A percentile compares a stretch with the other conserved stretches of the same genome.
phyloP scores from a whole-genome alignment of 306 rosid species.

The Rubus idaeus region DNA sequence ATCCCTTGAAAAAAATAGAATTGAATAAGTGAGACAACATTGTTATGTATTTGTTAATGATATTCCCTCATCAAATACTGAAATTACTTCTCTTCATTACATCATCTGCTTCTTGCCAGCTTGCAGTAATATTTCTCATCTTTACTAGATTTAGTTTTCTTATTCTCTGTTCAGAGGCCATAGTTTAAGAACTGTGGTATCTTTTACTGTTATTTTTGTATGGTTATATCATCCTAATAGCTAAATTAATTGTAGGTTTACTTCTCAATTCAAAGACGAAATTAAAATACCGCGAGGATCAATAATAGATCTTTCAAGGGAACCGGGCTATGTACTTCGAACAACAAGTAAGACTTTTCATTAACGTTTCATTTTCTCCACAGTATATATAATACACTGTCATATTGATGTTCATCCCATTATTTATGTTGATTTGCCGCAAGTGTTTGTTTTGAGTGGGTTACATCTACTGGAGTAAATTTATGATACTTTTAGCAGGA shows the following conservation, averaged over 20 bases:
- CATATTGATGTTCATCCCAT: background rate
- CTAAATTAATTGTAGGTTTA: constrained; percentile 63
- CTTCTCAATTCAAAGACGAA: constrained; percentile 92
- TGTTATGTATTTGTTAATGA: background rate
- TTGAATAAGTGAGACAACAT: background rate
- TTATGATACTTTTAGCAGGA: background rate
- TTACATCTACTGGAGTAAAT: background rate
- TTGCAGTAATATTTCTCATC: constrained; percentile 8
- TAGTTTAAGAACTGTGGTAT: background rate
- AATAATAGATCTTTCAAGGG: constrained; percentile 70
- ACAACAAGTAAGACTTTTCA: constrained; percentile 65
- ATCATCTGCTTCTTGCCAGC: background rate
- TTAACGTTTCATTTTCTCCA: background rate
- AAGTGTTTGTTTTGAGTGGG: background rate
- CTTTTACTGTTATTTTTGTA: constrained; percentile 3
- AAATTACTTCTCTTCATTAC: background rate
- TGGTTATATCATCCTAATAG: constrained; percentile 12
- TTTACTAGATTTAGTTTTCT: background rate
- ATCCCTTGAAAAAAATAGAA: background rate
- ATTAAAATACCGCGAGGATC: constrained; percentile 85
- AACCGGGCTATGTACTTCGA: constrained; percentile 66
- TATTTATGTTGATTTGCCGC: background rate
- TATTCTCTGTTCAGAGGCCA: background rate
- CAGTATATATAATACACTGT: background rate
- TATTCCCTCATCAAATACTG: background rate